These are phyloP conservation scores for Heterobasidion annosum DNA, from an alignment of 1,284 basidiomycete genomes.

Conservation along the genomic window DNA sequence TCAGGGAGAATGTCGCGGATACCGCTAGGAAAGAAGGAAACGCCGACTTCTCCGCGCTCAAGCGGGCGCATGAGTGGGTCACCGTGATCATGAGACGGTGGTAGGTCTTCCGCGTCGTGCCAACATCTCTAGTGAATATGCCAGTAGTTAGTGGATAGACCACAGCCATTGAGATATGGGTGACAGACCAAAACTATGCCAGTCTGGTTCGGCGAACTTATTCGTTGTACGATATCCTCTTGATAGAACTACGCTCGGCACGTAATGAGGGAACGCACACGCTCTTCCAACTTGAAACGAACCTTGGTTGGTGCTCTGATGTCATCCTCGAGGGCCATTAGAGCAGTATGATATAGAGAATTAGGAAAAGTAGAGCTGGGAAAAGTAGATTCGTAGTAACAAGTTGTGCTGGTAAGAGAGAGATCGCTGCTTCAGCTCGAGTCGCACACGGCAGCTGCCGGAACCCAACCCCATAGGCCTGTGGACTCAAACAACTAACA, in stretches of 20 bases:
- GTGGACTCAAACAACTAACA: too few relatives aligned
- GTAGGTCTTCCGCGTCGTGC: conserved; percentile 70
- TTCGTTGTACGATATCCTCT: conserved; percentile 61
- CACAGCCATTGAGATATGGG: neutral
- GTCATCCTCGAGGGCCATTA: conserved; percentile 8
- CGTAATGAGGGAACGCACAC: neutral
- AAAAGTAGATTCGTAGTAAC: neutral
- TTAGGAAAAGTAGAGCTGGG: neutral
- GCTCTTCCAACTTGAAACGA: neutral
- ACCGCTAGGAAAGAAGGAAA: conserved; percentile 57
- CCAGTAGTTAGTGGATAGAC: neutral
- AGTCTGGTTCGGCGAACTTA: conserved; percentile 29
- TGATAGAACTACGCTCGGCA: conserved; percentile 51
- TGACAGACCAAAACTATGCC: conserved; percentile 46
- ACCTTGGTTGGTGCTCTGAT: conserved; percentile 13
- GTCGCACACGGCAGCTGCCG: neutral
- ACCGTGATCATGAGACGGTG: conserved; percentile 29
- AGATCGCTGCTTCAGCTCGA: neutral
- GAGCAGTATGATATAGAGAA: neutral
- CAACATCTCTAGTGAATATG: conserved; percentile 53
- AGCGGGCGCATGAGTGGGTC: conserved; percentile 77
- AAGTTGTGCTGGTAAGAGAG: neutral
- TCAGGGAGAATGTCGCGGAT: conserved; percentile 67
- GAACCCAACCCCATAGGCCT: neutral
- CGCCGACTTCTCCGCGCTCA: conserved; percentile 72